Conservation (phyloP, 352 stramenopile genomes). For the Thalassiosira allenii region DNA sequence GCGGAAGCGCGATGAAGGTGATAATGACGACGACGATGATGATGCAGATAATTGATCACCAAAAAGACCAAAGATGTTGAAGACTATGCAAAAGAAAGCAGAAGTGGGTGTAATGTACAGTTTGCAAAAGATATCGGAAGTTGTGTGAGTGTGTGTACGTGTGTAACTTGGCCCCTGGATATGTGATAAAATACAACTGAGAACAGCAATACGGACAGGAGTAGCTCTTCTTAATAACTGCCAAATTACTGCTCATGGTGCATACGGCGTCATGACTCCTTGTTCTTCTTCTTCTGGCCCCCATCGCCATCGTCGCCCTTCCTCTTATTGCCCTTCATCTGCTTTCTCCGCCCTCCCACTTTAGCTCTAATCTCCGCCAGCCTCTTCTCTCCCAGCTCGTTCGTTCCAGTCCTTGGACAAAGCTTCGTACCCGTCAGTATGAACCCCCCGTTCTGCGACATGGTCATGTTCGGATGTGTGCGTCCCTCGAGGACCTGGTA, state of each 20-base stretch:
- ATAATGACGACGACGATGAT: no score
- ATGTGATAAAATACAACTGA: neutral
- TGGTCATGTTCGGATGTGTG: slow-evolving; percentile 96
- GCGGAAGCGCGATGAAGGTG: no score
- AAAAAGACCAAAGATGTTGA: no score
- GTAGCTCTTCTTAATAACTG: no score
- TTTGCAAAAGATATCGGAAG: no score
- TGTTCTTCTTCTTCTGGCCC: slow-evolving; percentile 1
- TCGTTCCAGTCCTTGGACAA: slow-evolving; percentile 64
- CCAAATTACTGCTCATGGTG: no score
- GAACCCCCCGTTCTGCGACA: slow-evolving; percentile 95
- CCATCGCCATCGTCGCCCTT: slow-evolving; percentile 19
- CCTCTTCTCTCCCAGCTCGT: slow-evolving; percentile 72
- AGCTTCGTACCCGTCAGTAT: slow-evolving; percentile 94
- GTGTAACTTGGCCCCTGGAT: neutral
- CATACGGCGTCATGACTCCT: neutral
- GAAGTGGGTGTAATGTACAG: no score
- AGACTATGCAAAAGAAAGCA: no score
- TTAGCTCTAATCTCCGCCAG: slow-evolving; percentile 63
- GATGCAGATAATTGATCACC: no score
- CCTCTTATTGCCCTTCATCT: slow-evolving; percentile 7
- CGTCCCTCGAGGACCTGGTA: slow-evolving; percentile 93
- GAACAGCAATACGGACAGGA: no score
- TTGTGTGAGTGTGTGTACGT: neutral
- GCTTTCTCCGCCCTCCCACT: slow-evolving; percentile 49